Evolutionary conservation across 140 eudicot species (phyloP), one percentile per base, ranked within the genome.

Genomic region (Senecio squalidus): DNA sequence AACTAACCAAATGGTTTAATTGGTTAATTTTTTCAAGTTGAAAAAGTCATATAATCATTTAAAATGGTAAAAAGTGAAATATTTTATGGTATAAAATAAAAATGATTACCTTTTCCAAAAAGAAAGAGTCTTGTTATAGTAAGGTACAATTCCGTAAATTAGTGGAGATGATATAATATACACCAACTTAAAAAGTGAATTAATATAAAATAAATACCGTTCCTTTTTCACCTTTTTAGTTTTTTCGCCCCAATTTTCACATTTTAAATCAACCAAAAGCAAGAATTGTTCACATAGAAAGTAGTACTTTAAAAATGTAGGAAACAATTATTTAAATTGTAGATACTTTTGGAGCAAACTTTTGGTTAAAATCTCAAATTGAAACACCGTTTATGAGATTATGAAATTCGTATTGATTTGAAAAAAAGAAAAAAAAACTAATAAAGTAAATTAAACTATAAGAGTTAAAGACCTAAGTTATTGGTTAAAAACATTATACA

Each of bases 81-180:
- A 45, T 15, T 5, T 15, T 16, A 16, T 36, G 2, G 43, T 4
- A 8, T 5, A 13, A 36, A 36, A 34, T 1, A 10, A n/a, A n/a
- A n/a, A n/a, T n/a, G n/a, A n/a, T 17, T 18, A 10, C 61, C 14
- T 53, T 66, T 54, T 52, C 5, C 16, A 26, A 18, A 40, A 41
- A 54, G 47, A 67, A n/a, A 52, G 11, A 25, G 49, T 54, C 61
- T 33, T 18, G 38, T 33, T 24, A 40, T 22, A 11, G 66, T 60
- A 41, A 66, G 55, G 72, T 54, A 66, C 62, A 40, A 53, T 40
- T 43, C 46, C 56, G 56, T 66, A 54, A 66, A 18, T 22, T 29
- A 41, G 64, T 55, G 72, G 64, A 15, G 48, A 55, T 30, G 28
- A 66, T 51, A 65, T 29, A 29, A 55, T 54, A 30, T 15, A 34